Percentiles rank a stretch among this genome's conserved stretches.
phyloP scores from a whole-genome alignment of 1,139 yeast genomes.

The Scheffersomyces illinoinensis region DNA sequence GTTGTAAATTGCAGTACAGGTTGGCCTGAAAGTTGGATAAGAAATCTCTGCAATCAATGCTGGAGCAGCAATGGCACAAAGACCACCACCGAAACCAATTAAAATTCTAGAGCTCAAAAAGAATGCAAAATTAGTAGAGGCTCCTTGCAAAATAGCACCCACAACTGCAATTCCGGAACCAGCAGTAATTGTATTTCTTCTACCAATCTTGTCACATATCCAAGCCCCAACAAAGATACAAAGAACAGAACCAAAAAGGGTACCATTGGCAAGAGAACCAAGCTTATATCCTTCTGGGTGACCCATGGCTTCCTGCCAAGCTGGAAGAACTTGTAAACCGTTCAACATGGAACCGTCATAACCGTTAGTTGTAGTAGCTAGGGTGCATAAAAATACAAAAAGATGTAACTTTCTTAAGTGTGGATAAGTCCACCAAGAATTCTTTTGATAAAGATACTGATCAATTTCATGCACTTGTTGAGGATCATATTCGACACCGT shows the following conservation, averaged over 20 bases:
- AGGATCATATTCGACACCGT: not conserved
- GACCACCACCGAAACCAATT: conserved; percentile 43
- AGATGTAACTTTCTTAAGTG: conserved; percentile 10
- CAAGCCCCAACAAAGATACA: conserved; percentile 28
- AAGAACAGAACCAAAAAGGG: conserved; percentile 21
- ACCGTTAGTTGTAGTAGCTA: conserved; percentile 21
- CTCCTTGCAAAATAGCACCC: conserved; percentile 38
- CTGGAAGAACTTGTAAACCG: conserved; percentile 19
- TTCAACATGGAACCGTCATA: conserved; percentile 23
- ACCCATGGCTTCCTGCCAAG: conserved; percentile 18
- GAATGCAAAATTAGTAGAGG: conserved; percentile 32
- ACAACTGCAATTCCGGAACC: conserved; percentile 12
- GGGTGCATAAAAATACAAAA: conserved; percentile 15
- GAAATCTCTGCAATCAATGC: conserved; percentile 42
- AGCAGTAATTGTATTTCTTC: conserved; percentile 24
- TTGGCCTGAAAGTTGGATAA: conserved; percentile 50
- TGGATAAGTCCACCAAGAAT: conserved; percentile 11
- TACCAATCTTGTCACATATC: conserved; percentile 47
- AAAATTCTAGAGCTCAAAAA: conserved; percentile 39
- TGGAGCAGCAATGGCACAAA: conserved; percentile 39
- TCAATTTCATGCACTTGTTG: not conserved
- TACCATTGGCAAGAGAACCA: conserved; percentile 22
- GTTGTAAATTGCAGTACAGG: conserved; percentile 48
- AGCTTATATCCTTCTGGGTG: conserved; percentile 17
- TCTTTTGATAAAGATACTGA: not conserved